Conservation (phyloP, 345 rosid genomes). For the Eucalyptus melliodora region DNA sequence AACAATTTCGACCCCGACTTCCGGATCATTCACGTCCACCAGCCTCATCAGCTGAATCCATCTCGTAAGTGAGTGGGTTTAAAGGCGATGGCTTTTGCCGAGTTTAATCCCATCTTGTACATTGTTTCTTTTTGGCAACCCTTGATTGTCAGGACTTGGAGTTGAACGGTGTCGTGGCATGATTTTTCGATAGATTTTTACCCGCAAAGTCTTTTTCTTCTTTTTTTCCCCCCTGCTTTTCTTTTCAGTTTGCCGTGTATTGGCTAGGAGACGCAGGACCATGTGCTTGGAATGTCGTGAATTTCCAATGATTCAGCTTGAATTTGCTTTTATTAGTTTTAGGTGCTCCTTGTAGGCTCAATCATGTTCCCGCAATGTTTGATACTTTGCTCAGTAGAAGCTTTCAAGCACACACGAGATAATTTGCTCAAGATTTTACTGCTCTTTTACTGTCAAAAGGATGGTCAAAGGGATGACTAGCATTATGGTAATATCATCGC, state of each 20-base stretch:
- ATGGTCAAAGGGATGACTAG: not conserved
- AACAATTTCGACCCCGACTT: constrained; percentile 17
- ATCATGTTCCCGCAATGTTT: not conserved
- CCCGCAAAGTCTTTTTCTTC: not conserved
- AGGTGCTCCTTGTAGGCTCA: not conserved
- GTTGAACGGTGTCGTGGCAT: not conserved
- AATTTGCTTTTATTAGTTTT: not conserved
- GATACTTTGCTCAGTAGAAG: not conserved
- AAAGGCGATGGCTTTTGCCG: not conserved
- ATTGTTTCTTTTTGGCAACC: not conserved
- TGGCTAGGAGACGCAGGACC: not conserved
- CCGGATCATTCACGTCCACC: constrained; percentile 27
- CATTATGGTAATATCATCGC: not conserved
- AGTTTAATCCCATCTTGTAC: not conserved
- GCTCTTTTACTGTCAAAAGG: not conserved
- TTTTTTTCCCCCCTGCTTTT: not conserved
- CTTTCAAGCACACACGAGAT: not conserved
- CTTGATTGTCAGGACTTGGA: not conserved
- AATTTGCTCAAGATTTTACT: not conserved
- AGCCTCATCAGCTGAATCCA: not conserved
- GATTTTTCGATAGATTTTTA: not conserved
- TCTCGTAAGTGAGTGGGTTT: not conserved
- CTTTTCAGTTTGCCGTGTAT: not conserved
- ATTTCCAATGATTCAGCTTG: not conserved
- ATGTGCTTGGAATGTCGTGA: not conserved